These are phyloP conservation scores for Fusarium bactridioides DNA, from an alignment of 2,329 filamentous ascomycete genomes.

Conservation along the genomic window DNA sequence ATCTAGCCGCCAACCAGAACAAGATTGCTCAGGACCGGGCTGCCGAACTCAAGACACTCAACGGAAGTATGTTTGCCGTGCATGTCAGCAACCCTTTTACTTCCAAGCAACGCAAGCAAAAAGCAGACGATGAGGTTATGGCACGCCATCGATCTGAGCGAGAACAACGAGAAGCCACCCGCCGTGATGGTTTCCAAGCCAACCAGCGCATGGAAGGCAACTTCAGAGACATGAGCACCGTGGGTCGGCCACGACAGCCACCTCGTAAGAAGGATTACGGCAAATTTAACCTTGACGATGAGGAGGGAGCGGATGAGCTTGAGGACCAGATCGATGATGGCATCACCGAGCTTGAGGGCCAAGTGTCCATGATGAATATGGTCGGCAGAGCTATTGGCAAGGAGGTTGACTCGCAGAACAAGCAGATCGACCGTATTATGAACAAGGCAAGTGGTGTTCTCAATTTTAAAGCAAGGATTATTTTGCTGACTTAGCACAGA, in stretches of 20 bases:
- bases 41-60: slow-evolving; percentile 82
- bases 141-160: slow-evolving; percentile 73
- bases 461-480: background rate
- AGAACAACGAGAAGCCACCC: slow-evolving; percentile 70
- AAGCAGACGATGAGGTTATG: slow-evolving; percentile 73
- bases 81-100: slow-evolving; percentile 83
- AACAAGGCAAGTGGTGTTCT: slow-evolving; percentile 67
- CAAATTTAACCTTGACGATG: slow-evolving; percentile 82
- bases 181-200: slow-evolving; percentile 58
- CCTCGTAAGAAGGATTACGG: slow-evolving; percentile 53
- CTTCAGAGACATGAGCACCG: slow-evolving; percentile 52
- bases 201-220: slow-evolving; percentile 63
- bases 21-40: slow-evolving; percentile 81
- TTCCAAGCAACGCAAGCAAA: slow-evolving; percentile 67
- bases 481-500: slow-evolving; percentile 59
- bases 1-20: slow-evolving; percentile 79
- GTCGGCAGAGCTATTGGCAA: slow-evolving; percentile 77
- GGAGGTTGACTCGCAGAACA: slow-evolving; percentile 81
- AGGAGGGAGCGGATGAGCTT: slow-evolving; percentile 60
- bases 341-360: slow-evolving; percentile 72
- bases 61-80: slow-evolving; percentile 90
- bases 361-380: slow-evolving; percentile 75
- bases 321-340: slow-evolving; percentile 65
- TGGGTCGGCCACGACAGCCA: slow-evolving; percentile 42
- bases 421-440: slow-evolving; percentile 76